Percentiles rank a stretch among this genome's conserved stretches.
Conservation (phyloP, 768 basidiomycete species). For the Psilocybe tampanensis region DNA sequence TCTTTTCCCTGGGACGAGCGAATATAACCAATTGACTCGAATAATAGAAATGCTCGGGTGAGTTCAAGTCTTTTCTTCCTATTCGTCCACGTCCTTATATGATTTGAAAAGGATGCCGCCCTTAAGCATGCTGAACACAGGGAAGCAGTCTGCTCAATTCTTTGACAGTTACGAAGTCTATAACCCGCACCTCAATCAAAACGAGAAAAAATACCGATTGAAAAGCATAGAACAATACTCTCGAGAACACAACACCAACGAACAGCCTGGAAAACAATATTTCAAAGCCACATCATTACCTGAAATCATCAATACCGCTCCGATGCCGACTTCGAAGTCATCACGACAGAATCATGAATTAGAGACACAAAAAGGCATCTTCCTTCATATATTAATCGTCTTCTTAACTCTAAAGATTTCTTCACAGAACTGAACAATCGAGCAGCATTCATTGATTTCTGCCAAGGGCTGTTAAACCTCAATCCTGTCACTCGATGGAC, state of each 20-base stretch:
- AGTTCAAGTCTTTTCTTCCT: slow-evolving; percentile 29
- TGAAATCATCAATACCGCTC: slow-evolving; percentile 95
- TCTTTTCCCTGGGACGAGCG: slow-evolving; percentile 97
- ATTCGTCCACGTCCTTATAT: slow-evolving; percentile 1
- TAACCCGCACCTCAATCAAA: slow-evolving; percentile 66
- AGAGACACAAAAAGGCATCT: slow-evolving; percentile 75
- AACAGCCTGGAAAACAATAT: slow-evolving; percentile 99
- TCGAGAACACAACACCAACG: slow-evolving; percentile 90
- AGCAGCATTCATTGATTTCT: slow-evolving; percentile 96
- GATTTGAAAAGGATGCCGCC: slow-evolving; percentile 75
- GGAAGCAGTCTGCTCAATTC: slow-evolving; percentile 94
- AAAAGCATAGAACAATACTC: slow-evolving; percentile 96
- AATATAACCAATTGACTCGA: slow-evolving; percentile 96
- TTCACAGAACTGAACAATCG: slow-evolving; percentile 87
- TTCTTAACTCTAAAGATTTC: background rate
- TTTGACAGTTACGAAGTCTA: slow-evolving; percentile 76
- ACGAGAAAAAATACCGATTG: slow-evolving; percentile 82
- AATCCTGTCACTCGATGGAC: slow-evolving; percentile 97
- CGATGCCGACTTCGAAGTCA: slow-evolving; percentile 85
- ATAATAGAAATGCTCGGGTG: slow-evolving; percentile 99
- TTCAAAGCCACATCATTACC: slow-evolving; percentile 93
- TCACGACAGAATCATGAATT: slow-evolving; percentile 78
- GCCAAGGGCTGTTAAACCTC: slow-evolving; percentile 89
- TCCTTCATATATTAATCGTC: background rate
- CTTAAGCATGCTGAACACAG: slow-evolving; percentile 89